phyloP scores from a whole-genome alignment of 768 basidiomycete species.

The Cubamyces lactineus region DNA sequence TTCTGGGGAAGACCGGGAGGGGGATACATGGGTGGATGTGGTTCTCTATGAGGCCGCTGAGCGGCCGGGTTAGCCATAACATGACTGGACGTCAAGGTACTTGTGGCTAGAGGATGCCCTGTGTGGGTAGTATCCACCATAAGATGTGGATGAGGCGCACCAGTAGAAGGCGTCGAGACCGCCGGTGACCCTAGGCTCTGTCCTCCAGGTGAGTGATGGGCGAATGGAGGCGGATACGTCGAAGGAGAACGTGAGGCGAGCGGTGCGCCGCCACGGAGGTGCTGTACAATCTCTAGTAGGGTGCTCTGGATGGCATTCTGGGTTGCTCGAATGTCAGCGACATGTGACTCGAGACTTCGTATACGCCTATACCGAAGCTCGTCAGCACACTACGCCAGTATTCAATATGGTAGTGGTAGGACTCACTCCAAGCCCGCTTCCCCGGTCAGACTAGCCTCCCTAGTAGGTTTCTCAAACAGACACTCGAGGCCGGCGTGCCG shows the following conservation, averaged over 20 bases:
- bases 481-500: constrained; percentile 88
- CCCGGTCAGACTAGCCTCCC: constrained; percentile 84
- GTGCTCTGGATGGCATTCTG: constrained; percentile 79
- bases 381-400: constrained; percentile 2
- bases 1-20: constrained; percentile 12
- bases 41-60: constrained; percentile 16
- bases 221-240: constrained; percentile 51
- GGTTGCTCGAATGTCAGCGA: constrained; percentile 76
- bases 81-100: constrained; percentile 30
- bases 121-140: constrained; percentile 32
- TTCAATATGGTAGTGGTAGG: constrained; percentile 21
- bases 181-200: constrained; percentile 60
- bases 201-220: constrained; percentile 67
- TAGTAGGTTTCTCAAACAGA: constrained; percentile 91
- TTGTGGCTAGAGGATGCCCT: constrained; percentile 33
- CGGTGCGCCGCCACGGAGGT: constrained; percentile 58
- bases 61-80: constrained; percentile 8
- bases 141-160: constrained; percentile 30
- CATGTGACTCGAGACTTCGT: constrained; percentile 84
- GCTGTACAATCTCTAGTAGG: constrained; percentile 77
- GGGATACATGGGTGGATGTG: constrained; percentile 21
- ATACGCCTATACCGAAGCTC: constrained; percentile 65
- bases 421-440: constrained; percentile 89
- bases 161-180: constrained; percentile 45
- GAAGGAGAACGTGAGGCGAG: constrained; percentile 66